Conservation (phyloP, 73 alveolate genomes). For the Uronychia binucleata region DNA sequence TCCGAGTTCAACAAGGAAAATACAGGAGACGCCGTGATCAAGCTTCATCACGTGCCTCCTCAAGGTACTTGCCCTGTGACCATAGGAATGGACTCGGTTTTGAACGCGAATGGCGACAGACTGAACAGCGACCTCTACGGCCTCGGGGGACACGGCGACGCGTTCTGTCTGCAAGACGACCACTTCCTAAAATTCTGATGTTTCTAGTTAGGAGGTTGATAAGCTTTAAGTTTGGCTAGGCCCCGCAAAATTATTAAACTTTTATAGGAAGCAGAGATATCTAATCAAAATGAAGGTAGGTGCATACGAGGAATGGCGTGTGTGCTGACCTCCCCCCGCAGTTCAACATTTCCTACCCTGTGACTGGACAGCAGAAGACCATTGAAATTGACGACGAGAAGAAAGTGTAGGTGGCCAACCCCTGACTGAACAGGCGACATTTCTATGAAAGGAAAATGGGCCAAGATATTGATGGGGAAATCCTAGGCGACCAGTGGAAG, state of each 20-base stretch:
- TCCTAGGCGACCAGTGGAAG: slow-evolving; percentile 84
- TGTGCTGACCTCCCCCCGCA: slow-evolving; percentile 4
- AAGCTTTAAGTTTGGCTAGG: neutral
- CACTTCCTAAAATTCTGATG: neutral
- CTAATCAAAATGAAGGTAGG: neutral
- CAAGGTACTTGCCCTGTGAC: neutral
- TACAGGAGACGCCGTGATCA: neutral
- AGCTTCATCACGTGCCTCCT: neutral
- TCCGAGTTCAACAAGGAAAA: neutral
- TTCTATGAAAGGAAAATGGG: slow-evolving; percentile 91
- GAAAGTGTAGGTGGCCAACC: slow-evolving; percentile 67
- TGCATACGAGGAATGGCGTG: neutral
- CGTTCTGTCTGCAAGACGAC: neutral
- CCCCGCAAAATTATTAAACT: neutral
- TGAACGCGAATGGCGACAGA: neutral
- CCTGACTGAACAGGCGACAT: slow-evolving; percentile 40
- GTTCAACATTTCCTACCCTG: slow-evolving; percentile 93
- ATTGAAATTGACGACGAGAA: slow-evolving; percentile 93
- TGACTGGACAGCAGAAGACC: slow-evolving; percentile 90
- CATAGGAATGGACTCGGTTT: neutral
- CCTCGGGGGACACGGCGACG: neutral
- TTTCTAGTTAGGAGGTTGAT: neutral
- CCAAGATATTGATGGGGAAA: slow-evolving; percentile 87
- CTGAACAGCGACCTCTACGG: neutral
- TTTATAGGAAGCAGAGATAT: neutral